phyloP scores from a whole-genome alignment of 805 yeast genomes.

The Torulaspora quercuum region DNA sequence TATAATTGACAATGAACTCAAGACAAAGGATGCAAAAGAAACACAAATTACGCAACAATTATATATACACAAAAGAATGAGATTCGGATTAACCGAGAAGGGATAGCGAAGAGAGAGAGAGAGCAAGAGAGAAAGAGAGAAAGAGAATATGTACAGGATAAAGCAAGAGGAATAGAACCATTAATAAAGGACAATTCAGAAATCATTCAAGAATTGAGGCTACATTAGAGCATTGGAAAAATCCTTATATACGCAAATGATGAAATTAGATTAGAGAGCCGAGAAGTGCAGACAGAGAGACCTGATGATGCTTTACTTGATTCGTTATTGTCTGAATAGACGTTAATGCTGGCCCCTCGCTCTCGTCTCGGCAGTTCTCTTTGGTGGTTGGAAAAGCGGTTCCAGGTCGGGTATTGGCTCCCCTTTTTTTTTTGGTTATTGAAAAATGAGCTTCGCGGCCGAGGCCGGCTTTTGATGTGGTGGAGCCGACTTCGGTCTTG shows the following conservation, averaged over 20 bases:
- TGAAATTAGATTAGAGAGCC: too few species aligned
- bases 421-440: too few species aligned
- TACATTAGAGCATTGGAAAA: slow-evolving; percentile 1
- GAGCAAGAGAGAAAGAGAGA: slow-evolving; percentile 1
- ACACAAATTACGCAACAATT: slow-evolving; percentile 1
- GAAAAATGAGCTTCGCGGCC: slow-evolving; percentile 3
- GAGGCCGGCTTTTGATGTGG: neutral
- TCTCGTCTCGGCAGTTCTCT: slow-evolving; percentile 4
- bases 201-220: too few species aligned
- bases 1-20: slow-evolving; percentile 1
- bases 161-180: too few species aligned
- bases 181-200: too few species aligned
- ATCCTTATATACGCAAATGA: slow-evolving; percentile 6
- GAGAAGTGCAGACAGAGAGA: too few species aligned
- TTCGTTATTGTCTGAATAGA: too few species aligned
- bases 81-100: neutral
- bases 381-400: neutral
- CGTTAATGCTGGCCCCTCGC: too few species aligned
- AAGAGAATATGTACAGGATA: slow-evolving; percentile 1
- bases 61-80: slow-evolving; percentile 1
- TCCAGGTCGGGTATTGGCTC: too few species aligned
- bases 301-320: too few species aligned
- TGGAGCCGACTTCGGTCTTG: too few species aligned
- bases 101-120: slow-evolving; percentile 1
- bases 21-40: slow-evolving; percentile 1